phyloP scores from a whole-genome alignment of 73 alveolate genomes.

The Tetrahymena elliotti region DNA sequence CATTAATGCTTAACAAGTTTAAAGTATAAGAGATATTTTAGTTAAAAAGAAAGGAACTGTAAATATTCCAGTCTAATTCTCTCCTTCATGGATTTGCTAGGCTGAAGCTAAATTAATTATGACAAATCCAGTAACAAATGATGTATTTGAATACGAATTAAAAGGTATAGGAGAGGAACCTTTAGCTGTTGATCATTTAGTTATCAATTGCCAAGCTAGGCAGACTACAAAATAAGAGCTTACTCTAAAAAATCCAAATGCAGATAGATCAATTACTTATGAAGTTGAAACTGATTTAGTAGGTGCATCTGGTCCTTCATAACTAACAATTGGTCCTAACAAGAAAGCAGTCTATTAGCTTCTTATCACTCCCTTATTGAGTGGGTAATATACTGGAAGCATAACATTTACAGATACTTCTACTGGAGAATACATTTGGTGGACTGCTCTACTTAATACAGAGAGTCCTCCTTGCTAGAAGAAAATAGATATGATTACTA shows the following conservation, averaged over 20 bases:
- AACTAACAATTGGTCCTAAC: constrained; percentile 22
- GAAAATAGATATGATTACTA: constrained; percentile 72
- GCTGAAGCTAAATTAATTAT: constrained; percentile 78
- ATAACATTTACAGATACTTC: constrained; percentile 86
- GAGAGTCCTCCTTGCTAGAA: constrained; percentile 84
- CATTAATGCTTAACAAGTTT: not conserved
- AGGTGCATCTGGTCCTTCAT: constrained; percentile 80
- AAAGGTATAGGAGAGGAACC: constrained; percentile 98
- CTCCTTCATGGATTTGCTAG: constrained; percentile 81
- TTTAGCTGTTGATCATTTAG: constrained; percentile 87
- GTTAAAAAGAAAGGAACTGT: constrained; percentile 67
- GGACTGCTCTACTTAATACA: constrained; percentile 89
- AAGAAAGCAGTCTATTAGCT: constrained; percentile 59
- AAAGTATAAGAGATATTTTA: constrained; percentile 19
- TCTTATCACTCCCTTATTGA: constrained; percentile 84
- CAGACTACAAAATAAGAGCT: constrained; percentile 64
- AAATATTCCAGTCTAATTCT: constrained; percentile 63
- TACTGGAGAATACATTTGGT: constrained; percentile 90
- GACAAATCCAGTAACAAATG: constrained; percentile 78
- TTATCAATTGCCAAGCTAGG: constrained; percentile 86
- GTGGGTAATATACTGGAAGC: constrained; percentile 92
- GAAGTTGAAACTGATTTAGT: constrained; percentile 91
- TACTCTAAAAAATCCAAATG: constrained; percentile 48
- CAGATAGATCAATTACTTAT: constrained; percentile 67
- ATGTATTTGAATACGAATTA: constrained; percentile 84